Percentiles rank a stretch among this genome's conserved stretches.
These are phyloP conservation scores for Trichophyton rubrum DNA, from an alignment of 2,329 filamentous ascomycete genomes.

Conservation along the genomic window DNA sequence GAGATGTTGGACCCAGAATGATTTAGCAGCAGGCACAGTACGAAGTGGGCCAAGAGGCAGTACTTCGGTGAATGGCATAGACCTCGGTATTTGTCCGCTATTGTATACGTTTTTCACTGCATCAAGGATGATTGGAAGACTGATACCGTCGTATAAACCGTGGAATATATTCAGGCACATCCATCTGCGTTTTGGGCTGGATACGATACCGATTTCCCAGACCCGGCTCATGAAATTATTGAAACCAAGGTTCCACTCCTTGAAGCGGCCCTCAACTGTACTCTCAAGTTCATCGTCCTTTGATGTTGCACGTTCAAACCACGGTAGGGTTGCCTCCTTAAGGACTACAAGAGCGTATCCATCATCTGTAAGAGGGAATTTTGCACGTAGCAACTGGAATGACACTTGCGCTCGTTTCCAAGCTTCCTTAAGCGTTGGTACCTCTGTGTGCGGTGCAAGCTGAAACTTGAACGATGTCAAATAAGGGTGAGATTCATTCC, in stretches of 20 bases:
- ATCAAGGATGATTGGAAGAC: constrained; percentile 55
- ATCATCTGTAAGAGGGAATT: constrained; percentile 59
- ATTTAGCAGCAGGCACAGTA: constrained; percentile 33
- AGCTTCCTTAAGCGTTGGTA: constrained; percentile 39
- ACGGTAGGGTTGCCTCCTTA: constrained; percentile 32
- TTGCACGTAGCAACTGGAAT: constrained; percentile 57
- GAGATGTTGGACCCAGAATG: constrained; percentile 58
- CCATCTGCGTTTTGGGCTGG: constrained; percentile 19
- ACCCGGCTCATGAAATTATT: constrained; percentile 24
- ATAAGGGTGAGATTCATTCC: constrained; percentile 49
- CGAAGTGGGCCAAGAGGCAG: constrained; percentile 58
- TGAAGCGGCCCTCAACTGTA: constrained; percentile 27
- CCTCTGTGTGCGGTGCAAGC: constrained; percentile 37
- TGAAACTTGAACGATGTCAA: constrained; percentile 62
- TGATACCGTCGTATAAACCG: constrained; percentile 73
- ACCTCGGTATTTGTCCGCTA: constrained; percentile 19
- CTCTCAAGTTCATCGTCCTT: constrained; percentile 22
- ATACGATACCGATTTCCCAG: constrained; percentile 24
- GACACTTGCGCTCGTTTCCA: constrained; percentile 44
- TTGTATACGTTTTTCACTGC: constrained; percentile 45
- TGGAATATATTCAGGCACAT: constrained; percentile 67
- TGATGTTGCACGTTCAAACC: constrained; percentile 29
- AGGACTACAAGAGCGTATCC: constrained; percentile 64
- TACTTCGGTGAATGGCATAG: constrained; percentile 52
- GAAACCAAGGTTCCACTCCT: constrained; percentile 46